Conservation (phyloP, 106 monocot species). For the Acanthochlamys bracteata region DNA sequence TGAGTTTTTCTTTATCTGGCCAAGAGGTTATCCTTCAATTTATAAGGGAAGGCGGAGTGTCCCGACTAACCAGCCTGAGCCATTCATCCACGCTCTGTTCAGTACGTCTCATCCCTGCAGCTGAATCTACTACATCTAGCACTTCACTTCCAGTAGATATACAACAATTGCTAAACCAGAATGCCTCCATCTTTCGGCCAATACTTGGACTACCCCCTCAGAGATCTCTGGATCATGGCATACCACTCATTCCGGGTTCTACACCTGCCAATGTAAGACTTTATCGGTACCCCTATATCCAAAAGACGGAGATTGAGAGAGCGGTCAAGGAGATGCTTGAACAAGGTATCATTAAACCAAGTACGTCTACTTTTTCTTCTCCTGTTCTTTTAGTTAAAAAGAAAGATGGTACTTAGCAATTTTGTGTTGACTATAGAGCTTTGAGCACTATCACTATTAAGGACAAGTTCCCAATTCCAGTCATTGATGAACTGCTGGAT, state of each 20-base stretch:
- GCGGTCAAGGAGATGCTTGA: neutral
- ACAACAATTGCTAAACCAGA: neutral
- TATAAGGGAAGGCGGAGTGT: neutral
- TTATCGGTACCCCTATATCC: neutral
- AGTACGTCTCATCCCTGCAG: neutral
- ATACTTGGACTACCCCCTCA: neutral
- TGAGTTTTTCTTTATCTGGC: neutral
- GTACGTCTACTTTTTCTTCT: neutral
- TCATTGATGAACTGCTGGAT: constrained; percentile 13
- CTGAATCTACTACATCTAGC: neutral
- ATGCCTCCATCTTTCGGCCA: neutral
- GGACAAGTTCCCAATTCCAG: constrained; percentile 8
- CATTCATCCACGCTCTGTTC: neutral
- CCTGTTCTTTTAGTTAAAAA: constrained; percentile 7
- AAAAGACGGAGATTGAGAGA: constrained; percentile 8
- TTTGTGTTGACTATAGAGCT: constrained; percentile 5
- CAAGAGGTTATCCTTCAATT: neutral
- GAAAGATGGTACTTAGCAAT: neutral
- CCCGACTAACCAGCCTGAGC: neutral
- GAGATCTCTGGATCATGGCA: neutral
- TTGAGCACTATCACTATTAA: constrained; percentile 3
- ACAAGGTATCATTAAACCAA: neutral
- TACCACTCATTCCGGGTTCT: neutral
- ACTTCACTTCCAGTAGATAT: neutral
- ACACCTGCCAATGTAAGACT: neutral